These are phyloP conservation scores for Leccinum obscurum DNA, from an alignment of 768 basidiomycete genomes.

Conservation along the genomic window DNA sequence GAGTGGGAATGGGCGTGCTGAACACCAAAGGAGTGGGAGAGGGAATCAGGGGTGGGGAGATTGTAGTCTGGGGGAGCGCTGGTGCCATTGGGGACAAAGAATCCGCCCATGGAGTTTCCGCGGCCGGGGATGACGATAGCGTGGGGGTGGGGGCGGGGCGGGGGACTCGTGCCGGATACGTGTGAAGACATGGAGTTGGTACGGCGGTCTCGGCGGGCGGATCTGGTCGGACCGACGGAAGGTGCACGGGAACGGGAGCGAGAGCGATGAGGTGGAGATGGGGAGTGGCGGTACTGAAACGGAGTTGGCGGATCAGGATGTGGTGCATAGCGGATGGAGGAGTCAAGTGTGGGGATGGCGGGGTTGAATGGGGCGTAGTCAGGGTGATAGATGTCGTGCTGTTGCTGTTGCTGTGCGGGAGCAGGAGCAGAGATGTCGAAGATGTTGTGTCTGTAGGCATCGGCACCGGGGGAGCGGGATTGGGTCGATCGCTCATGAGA, in stretches of 20 bases:
- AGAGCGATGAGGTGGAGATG: slow-evolving; percentile 41
- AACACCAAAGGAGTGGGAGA: no score
- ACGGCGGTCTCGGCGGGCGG: slow-evolving; percentile 49
- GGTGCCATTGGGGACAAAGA: slow-evolving; percentile 30
- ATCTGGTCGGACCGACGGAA: slow-evolving; percentile 53
- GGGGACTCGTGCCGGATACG: slow-evolving; percentile 52
- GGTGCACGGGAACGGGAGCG: slow-evolving; percentile 41
- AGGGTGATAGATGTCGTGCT: slow-evolving; percentile 31
- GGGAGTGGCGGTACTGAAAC: slow-evolving; percentile 28
- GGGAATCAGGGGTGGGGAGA: slow-evolving; percentile 47
- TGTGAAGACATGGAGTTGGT: slow-evolving; percentile 60
- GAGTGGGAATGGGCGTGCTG: no score
- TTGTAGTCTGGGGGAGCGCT: slow-evolving; percentile 39
- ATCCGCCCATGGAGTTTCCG: slow-evolving; percentile 31
- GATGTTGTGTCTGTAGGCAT: slow-evolving; percentile 54
- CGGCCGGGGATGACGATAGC: slow-evolving; percentile 69
- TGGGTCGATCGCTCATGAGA: slow-evolving; percentile 48
- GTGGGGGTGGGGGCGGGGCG: slow-evolving; percentile 50
- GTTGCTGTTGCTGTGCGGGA: slow-evolving; percentile 31
- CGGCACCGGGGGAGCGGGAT: slow-evolving; percentile 40
- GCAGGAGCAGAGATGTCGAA: slow-evolving; percentile 60
- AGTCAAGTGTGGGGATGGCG: slow-evolving; percentile 51
- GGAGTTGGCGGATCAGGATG: slow-evolving; percentile 35
- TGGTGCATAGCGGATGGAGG: slow-evolving; percentile 51
- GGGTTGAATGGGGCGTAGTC: slow-evolving; percentile 47